Conservation (phyloP, 2,329 filamentous ascomycete species). For the Aspergillus brunneoviolaceus region DNA sequence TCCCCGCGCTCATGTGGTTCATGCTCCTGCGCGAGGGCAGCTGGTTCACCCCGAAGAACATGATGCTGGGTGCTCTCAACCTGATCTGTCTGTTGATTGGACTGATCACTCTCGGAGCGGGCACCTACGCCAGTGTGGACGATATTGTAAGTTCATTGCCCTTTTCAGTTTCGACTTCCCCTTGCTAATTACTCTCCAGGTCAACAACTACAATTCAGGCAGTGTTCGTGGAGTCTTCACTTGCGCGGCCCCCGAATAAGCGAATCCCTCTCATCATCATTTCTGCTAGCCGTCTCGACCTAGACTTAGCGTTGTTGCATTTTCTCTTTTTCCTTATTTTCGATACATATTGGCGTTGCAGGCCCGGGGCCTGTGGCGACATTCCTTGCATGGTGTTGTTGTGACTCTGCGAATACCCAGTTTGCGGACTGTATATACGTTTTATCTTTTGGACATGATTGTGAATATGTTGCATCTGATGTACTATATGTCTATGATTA, state of each 20-base stretch:
- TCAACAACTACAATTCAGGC: conserved; percentile 1
- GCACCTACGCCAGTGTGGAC: conserved; percentile 67
- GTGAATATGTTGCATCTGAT: background rate
- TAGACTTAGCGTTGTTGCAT: background rate
- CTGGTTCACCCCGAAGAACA: conserved; percentile 39
- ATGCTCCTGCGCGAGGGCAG: conserved; percentile 29
- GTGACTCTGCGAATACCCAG: too few relatives aligned
- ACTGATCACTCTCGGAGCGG: conserved; percentile 70
- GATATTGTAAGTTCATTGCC: conserved; percentile 32
- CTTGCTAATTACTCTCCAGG: conserved; percentile 3
- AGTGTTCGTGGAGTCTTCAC: conserved; percentile 2
- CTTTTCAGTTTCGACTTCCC: background rate
- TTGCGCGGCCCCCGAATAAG: background rate
- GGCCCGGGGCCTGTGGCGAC: background rate
- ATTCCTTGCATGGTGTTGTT: too few relatives aligned
- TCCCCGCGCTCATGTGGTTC: conserved; percentile 49
- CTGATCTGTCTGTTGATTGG: conserved; percentile 68
- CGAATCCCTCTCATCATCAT: background rate
- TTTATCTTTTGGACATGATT: background rate
- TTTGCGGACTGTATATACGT: background rate
- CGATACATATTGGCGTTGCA: background rate
- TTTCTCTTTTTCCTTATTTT: background rate
- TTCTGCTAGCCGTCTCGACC: background rate
- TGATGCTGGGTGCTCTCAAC: conserved; percentile 63
- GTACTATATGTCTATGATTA: background rate